These are phyloP conservation scores for Fusarium globosum DNA, from an alignment of 2,329 filamentous ascomycete species.

Conservation along the genomic window DNA sequence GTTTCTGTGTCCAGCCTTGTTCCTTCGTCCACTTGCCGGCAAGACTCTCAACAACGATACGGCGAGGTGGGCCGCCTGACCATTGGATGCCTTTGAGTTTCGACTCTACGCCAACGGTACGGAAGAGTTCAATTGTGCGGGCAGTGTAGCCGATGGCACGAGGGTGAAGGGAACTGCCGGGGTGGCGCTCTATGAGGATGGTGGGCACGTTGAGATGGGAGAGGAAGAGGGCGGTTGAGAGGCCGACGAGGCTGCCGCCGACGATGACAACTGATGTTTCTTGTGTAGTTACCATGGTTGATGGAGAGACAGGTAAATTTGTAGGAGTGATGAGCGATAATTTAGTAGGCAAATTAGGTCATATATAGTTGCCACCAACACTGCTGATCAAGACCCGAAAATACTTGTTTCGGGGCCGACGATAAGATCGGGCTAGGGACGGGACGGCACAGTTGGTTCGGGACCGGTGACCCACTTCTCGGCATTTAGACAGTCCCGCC, in stretches of 20 bases:
- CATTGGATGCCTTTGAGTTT: constrained; percentile 10
- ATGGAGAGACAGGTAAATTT: too few species aligned
- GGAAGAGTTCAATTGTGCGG: constrained; percentile 53
- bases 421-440: too few species aligned
- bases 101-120: constrained; percentile 42
- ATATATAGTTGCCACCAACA: neutral
- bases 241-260: constrained; percentile 54
- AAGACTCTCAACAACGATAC: constrained; percentile 35
- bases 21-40: constrained; percentile 39
- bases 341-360: rapidly evolving
- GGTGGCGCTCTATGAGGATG: constrained; percentile 53
- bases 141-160: constrained; percentile 52
- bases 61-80: constrained; percentile 38
- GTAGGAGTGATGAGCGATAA: too few species aligned
- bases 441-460: neutral
- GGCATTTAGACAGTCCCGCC: neutral
- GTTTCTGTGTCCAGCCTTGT: constrained; percentile 29
- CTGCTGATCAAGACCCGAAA: neutral
- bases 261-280: constrained; percentile 50
- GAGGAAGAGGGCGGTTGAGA: constrained; percentile 53
- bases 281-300: neutral
- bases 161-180: constrained; percentile 50
- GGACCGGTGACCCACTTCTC: neutral
- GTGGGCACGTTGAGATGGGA: constrained; percentile 45
- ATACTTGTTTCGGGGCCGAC: neutral